Evolutionary conservation across 75 land plant genomes (phyloP), one percentile per base, ranked within the genome.

Genomic region (Chamaecyparis obtusa): DNA sequence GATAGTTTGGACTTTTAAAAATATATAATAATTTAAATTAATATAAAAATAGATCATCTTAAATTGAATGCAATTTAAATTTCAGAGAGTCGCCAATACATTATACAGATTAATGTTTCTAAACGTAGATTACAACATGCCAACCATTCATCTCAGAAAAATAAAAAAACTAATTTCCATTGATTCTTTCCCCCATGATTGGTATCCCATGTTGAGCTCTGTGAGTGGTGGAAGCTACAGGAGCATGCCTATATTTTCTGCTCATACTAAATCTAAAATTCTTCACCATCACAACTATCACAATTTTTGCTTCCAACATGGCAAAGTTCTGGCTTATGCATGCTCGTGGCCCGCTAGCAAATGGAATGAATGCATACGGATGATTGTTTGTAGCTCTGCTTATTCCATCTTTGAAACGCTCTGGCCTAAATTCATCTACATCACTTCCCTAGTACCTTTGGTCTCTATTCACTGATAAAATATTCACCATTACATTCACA

Each of bases 401-500:
- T 51, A 51, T 3, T 51, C n/a, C 55, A 51, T 51, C 55, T 51
- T 15, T 51, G 82, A 95, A 95, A 43, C 95, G 74, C 5, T 86
- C 89, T 7, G 96, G 96, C 27, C 92, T 88, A 88, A 95, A 95
- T 36, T 92, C 94, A 39, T 89, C 71, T 3, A 87, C 96, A 60
- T 95, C 94, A 1, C 56, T 17, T 21, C 96, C 95, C 96, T 95
- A 95, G 13, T 84, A 55, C 27, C 88, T 84, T 1, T 94, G 95
- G 13, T 51, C 55, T 51, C 55, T 51, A 15, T 51, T 14, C 16
- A 51, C 55, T 51, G 55, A 51, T 14, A 51, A 51, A 13, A 51
- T 51, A 51, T 51, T 51, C 2, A 51, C 55, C 55, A 51, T 15
- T 1, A 51, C 55, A 51, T 51, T 51, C 55, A 51, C 55, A 51